A percentile compares a stretch with the other conserved stretches of the same genome.
These are phyloP conservation scores for Saitozyma sp. DNA, from an alignment of 768 basidiomycete genomes.

Conservation along the genomic window DNA sequence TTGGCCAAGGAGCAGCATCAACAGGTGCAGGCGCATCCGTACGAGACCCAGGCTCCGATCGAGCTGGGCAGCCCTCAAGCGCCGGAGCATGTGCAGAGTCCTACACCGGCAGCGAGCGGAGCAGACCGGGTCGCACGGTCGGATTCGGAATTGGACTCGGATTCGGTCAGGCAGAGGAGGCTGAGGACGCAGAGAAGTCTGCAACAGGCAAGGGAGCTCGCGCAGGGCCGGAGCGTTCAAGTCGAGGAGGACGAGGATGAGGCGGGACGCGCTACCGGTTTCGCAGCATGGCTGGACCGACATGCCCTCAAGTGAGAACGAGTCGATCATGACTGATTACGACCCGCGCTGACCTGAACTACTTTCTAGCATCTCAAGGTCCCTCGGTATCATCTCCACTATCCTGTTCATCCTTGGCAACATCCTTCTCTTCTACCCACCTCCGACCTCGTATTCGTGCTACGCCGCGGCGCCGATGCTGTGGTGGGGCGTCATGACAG, in stretches of 20 bases:
- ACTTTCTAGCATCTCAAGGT: constrained; percentile 22
- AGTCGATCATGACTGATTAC: not conserved
- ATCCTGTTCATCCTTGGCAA: constrained; percentile 41
- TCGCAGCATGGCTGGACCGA: constrained; percentile 13
- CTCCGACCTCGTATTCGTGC: constrained; percentile 16
- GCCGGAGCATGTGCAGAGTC: too few species aligned
- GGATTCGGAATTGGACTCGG: too few species aligned
- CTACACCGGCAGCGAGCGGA: too few species aligned
- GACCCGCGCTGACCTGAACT: not conserved
- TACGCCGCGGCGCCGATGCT: constrained; percentile 36
- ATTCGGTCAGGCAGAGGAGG: not conserved
- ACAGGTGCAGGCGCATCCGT: too few species aligned
- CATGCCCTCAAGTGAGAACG: constrained; percentile 10
- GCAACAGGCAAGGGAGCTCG: constrained; percentile 6
- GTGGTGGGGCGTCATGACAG: constrained; percentile 47
- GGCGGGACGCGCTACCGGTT: not conserved
- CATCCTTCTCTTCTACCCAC: constrained; percentile 35
- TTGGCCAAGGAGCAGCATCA: too few species aligned
- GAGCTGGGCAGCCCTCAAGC: too few species aligned
- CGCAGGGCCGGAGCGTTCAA: not conserved
- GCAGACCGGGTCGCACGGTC: too few species aligned
- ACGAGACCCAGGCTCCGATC: too few species aligned
- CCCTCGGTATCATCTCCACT: constrained; percentile 27
- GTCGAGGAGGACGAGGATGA: too few species aligned
- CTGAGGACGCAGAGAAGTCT: constrained; percentile 8